Percentiles rank a stretch among this genome's conserved stretches.
phyloP scores from a whole-genome alignment of 2,329 filamentous ascomycete species.

The Hymenoscyphus fraxineus region DNA sequence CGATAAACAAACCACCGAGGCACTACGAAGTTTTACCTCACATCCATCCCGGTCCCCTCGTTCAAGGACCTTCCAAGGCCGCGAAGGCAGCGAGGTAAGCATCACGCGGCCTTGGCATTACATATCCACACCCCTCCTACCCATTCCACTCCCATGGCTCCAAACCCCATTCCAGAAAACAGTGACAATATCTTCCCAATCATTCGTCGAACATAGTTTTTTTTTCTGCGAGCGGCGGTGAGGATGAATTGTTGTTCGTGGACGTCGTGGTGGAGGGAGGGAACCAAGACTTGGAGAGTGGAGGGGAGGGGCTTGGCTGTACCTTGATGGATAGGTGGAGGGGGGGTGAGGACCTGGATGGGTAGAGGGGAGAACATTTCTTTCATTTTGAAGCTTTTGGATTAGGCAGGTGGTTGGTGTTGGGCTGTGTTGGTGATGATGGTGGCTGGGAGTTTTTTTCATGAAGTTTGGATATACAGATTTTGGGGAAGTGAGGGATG shows the following conservation, averaged over 20 bases:
- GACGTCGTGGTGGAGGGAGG: not conserved
- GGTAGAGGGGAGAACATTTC: not conserved
- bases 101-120: not conserved
- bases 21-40: not conserved
- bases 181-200: too few species aligned
- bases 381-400: not conserved
- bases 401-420: too few species aligned
- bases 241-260: too few species aligned
- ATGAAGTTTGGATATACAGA: too few species aligned
- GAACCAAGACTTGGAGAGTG: not conserved
- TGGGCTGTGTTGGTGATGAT: too few species aligned
- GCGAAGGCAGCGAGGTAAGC: not conserved
- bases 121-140: too few species aligned
- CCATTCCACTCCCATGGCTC: not conserved
- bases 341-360: conserved; percentile 5
- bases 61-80: not conserved
- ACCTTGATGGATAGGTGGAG: conserved; percentile 7
- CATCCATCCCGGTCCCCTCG: not conserved
- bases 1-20: not conserved
- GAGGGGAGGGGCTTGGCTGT: not conserved
- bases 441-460: not conserved
- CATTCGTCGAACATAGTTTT: too few species aligned
- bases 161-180: not conserved
- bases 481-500: too few species aligned
- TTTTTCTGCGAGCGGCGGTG: too few species aligned